phyloP scores from a whole-genome alignment of 2,329 filamentous ascomycete genomes.

The Huntiella savannae region DNA sequence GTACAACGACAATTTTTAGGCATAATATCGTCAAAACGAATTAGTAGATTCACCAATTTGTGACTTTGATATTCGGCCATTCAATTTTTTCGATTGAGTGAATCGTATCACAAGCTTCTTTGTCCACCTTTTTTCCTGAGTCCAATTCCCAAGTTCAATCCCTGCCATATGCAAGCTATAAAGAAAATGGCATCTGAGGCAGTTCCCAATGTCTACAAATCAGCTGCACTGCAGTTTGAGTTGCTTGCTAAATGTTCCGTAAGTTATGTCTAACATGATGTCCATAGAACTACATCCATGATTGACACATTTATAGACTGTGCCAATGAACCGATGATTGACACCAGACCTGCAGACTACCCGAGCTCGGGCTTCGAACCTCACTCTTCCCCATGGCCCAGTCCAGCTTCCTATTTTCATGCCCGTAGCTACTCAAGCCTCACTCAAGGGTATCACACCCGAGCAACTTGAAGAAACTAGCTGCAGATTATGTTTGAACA shows the following conservation, averaged over 20 bases:
- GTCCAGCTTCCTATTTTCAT: conserved; percentile 91
- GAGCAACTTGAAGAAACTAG: conserved; percentile 78
- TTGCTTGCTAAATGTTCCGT: conserved; percentile 65
- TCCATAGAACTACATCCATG: too few relatives aligned
- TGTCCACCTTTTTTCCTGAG: background rate
- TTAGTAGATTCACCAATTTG: background rate
- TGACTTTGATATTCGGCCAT: too few relatives aligned
- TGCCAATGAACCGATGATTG: too few relatives aligned
- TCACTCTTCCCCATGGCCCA: conserved; percentile 78
- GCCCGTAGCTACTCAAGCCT: conserved; percentile 94
- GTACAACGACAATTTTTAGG: too few relatives aligned
- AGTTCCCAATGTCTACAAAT: conserved; percentile 27
- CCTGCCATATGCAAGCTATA: conserved; percentile 6
- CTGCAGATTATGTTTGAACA: conserved; percentile 85
- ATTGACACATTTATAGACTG: too few relatives aligned
- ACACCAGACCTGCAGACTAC: conserved; percentile 45
- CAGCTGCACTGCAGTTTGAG: conserved; percentile 58
- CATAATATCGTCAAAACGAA: background rate
- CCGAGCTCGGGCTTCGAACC: conserved; percentile 72
- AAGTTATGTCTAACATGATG: conserved; percentile 19
- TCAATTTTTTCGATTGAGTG: too few relatives aligned
- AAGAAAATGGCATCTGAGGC: conserved; percentile 8
- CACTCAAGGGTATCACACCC: conserved; percentile 82
- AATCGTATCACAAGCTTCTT: too few relatives aligned
- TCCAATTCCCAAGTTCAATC: background rate